Evolutionary conservation across 805 yeast species (phyloP), one percentile per base, ranked within the genome.

Genomic region (Priceomyces carsonii): DNA sequence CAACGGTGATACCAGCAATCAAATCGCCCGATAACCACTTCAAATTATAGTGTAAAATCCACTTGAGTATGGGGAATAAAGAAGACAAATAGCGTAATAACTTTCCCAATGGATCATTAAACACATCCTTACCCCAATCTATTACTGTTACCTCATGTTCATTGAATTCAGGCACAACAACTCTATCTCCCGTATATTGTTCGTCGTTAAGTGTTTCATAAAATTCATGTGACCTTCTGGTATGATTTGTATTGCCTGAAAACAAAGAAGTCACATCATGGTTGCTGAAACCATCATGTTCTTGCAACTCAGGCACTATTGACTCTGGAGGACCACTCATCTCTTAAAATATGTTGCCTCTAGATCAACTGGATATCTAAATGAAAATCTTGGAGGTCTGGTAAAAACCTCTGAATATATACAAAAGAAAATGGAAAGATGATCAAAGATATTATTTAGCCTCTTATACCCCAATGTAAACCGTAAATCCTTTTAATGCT

Each of bases 1-100:
- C 97, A 14, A 90, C 95, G 1, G 97, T 87, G 40, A 90, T 73
- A 57, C 97, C 97, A 2, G 97, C 96, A 37, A 89, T 80, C 43
- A 90, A 59, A 61, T 90, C 97, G 19, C 87, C 77, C 39, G 78
- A 77, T 10, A 82, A 63, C 97, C 97, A 90, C 18, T 73, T 71
- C 8, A 70, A 50, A 54, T 90, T 90, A 63, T 90, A 90, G 54
- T 87, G 86, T 38, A 82, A 75, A 29, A 89, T 77, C 97, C 97
- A 90, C n/a, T 71, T 65, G 8, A 78, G 57, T 23, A 90, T 80
- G 2, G 97, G 97, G 56, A 90, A 85, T 17, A 88, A 55, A 1
- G 90, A 81, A 8, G 61, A 41, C 2, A 81, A 33, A 50, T 90
- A 90, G 14, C 63, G 33, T 9, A 50, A 48, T n/a, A 66, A 49